A percentile compares a stretch with the other conserved stretches of the same genome.
phyloP scores from a whole-genome alignment of 2,329 filamentous ascomycete genomes.

The Scleromitrula shiraiana region DNA sequence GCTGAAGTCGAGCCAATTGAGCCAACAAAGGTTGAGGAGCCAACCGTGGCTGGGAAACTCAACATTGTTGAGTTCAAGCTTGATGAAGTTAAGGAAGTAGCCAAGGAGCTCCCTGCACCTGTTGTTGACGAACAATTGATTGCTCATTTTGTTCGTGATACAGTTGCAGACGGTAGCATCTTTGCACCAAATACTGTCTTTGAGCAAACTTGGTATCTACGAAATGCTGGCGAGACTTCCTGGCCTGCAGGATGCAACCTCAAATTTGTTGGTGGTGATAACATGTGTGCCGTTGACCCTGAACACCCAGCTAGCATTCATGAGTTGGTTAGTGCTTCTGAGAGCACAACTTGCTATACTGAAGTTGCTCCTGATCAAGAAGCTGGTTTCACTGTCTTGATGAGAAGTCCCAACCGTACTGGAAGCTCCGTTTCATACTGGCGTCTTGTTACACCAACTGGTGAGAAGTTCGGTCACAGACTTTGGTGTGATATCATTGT shows the following conservation, averaged over 20 bases:
- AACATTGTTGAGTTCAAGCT: background rate
- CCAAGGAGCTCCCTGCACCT: constrained; percentile 27
- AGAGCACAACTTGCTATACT: constrained; percentile 69
- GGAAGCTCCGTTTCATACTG: constrained; percentile 92
- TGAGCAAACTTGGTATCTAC: constrained; percentile 84
- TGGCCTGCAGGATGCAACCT: constrained; percentile 91
- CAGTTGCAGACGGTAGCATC: constrained; percentile 67
- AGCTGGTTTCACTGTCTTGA: constrained; percentile 71
- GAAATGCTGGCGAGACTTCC: constrained; percentile 67
- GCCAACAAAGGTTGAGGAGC: constrained; percentile 30
- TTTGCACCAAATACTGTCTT: constrained; percentile 67
- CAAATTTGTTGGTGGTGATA: constrained; percentile 87
- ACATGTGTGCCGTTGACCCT: constrained; percentile 88
- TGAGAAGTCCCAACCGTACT: constrained; percentile 69
- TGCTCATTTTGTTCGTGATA: constrained; percentile 69
- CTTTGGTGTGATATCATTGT: constrained; percentile 92
- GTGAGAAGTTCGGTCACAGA: constrained; percentile 80
- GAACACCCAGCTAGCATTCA: constrained; percentile 69
- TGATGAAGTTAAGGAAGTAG: constrained; percentile 19
- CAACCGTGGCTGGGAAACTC: constrained; percentile 22
- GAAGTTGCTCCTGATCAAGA: constrained; percentile 66
- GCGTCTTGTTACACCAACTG: constrained; percentile 78
- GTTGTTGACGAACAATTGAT: constrained; percentile 38
- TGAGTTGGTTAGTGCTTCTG: constrained; percentile 69
- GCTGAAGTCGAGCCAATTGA: constrained; percentile 61